Conservation (phyloP, 2,329 filamentous ascomycete genomes). For the Colletotrichum chlorophyti region DNA sequence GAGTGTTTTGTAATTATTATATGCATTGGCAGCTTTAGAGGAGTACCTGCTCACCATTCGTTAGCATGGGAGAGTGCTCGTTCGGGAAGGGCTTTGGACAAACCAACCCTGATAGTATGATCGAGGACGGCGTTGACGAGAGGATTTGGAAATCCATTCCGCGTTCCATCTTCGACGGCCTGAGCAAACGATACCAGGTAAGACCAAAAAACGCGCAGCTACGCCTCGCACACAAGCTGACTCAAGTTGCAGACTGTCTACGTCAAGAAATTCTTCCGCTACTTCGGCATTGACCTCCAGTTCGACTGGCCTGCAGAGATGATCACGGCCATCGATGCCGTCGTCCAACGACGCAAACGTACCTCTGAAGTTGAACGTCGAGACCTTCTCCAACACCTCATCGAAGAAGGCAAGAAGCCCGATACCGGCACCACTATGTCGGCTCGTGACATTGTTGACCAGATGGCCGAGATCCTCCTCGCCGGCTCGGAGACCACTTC, state of each 20-base stretch:
- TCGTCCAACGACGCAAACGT: slow-evolving; percentile 23
- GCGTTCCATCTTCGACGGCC: slow-evolving; percentile 23
- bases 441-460: slow-evolving; percentile 28
- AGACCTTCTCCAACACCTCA: slow-evolving; percentile 24
- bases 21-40: no score
- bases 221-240: no score
- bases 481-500: slow-evolving; percentile 37
- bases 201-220: no score
- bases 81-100: slow-evolving; percentile 36
- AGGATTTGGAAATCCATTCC: slow-evolving; percentile 22
- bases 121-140: slow-evolving; percentile 22
- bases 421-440: slow-evolving; percentile 28
- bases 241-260: slow-evolving; percentile 1
- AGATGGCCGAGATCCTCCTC: slow-evolving; percentile 33
- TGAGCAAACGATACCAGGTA: slow-evolving; percentile 25
- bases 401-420: slow-evolving; percentile 27
- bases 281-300: slow-evolving; percentile 2
- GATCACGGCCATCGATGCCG: slow-evolving; percentile 26
- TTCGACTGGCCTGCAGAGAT: slow-evolving; percentile 27
- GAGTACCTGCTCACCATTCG: not conserved
- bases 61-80: slow-evolving; percentile 35
- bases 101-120: slow-evolving; percentile 31
- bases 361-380: slow-evolving; percentile 5
- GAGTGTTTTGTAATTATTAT: not conserved
- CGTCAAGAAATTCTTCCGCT: slow-evolving; percentile 20